These are phyloP conservation scores for Spergularia marina DNA, from an alignment of 148 eudicot genomes.

Conservation along the genomic window DNA sequence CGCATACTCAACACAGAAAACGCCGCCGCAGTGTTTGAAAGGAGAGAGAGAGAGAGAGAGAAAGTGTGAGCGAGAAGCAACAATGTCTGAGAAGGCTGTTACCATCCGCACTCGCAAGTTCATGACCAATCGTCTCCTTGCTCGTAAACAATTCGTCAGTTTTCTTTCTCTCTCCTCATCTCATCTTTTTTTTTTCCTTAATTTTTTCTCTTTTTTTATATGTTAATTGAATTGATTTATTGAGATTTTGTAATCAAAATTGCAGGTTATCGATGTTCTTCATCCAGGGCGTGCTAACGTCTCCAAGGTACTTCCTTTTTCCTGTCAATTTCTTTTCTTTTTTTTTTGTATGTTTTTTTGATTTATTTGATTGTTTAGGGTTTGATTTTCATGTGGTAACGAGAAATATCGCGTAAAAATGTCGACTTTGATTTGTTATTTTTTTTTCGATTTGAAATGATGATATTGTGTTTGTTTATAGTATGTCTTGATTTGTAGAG, in stretches of 20 bases:
- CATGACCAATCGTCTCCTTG: slow-evolving; percentile 81
- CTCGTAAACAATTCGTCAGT: slow-evolving; percentile 80
- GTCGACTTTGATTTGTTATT: too few species aligned
- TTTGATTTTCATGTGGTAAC: not conserved
- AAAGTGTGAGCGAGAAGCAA: not conserved
- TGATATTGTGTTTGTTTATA: too few species aligned
- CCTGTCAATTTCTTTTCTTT: not conserved
- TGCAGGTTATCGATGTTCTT: slow-evolving; percentile 75
- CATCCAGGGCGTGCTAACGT: slow-evolving; percentile 87
- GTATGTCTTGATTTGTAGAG: too few species aligned
- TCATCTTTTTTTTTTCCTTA: not conserved
- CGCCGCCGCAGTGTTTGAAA: not conserved
- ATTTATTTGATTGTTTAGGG: too few species aligned
- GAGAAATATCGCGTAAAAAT: too few species aligned
- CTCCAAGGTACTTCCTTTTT: slow-evolving; percentile 51
- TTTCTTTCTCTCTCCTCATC: not conserved
- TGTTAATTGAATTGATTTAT: not conserved
- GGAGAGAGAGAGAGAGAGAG: not conserved
- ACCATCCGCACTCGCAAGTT: slow-evolving; percentile 84
- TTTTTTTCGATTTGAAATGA: too few species aligned
- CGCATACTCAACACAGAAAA: not conserved
- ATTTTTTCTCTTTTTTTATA: not conserved
- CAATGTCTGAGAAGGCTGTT: slow-evolving; percentile 75
- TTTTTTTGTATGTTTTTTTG: not conserved
- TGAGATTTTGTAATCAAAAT: not conserved